Evolutionary conservation across 106 monocot genomes (phyloP), one percentile per base, ranked within the genome.

Genomic region (Platanthera guangdongensis): DNA sequence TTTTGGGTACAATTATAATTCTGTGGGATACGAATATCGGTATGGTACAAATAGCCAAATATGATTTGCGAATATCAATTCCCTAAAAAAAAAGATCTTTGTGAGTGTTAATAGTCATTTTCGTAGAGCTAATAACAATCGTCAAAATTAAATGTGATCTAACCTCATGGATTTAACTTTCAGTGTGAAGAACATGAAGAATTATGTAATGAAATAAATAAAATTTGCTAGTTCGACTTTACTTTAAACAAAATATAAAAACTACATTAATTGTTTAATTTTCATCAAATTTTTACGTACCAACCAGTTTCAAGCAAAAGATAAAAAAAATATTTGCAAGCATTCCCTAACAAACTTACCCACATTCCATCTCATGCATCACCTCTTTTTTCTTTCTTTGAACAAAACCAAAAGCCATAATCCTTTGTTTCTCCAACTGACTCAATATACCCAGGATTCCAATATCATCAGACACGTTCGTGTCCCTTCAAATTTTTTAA

Each of bases 401-500:
- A 19, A 50, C 51, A 32, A 74, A 12, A 15, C 60, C 30, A 69
- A 79, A 79, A 15, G 79, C 68, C 21, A 82, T 53, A 59, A 18
- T 79, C 60, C 87, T 74, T 73, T 87, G 78, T 65, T 81, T 87
- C 81, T 84, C 84, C 45, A 87, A 72, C 21, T 81, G 68, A 7
- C 46, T 53, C 76, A 87, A 21, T 28, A 87, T 87, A 32, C 84
- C 87, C 19, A 81, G 75, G 19, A 87, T 77, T 7, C 84, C 83
- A 15, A 50, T 22, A 19, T 80, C 74, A 30, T 77, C 73, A 48
- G 25, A 50, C 52, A 14, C 53, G 4, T 77, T 73, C 57, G 57
- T 74, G 50, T 81, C 74, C 52, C 80, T 80, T 74, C 63, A 74
- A 65, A 65, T n/a, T 10, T 39, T n/a, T 46, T 2, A 70, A 39